Evolutionary conservation across 192 early-diverging fungal genomes (phyloP), one percentile per base, ranked within the genome.

Genomic region (Podila epigama): DNA sequence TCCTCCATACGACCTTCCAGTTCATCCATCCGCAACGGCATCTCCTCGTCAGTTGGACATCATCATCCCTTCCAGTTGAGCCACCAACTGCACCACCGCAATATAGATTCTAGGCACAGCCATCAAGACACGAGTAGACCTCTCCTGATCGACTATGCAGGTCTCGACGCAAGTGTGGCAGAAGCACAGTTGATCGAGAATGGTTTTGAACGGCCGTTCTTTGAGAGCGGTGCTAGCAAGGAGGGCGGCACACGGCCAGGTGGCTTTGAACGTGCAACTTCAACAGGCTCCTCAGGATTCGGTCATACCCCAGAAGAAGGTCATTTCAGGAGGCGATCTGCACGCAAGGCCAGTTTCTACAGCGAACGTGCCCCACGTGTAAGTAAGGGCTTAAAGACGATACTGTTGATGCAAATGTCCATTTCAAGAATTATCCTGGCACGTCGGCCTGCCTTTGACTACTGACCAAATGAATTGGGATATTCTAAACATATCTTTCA

Each of bases 281-380:
- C 72, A 2, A 68, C 50, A 18, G 60, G 52, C 25, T 75, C 72
- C 1, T 61, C 72, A 16, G 33, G 40, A 28, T 2, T 44, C 18
- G 16, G 40, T 39, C n/a, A 22, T 48, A 22, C 44, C n/a, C 4
- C 16, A 0, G 60, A 60, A 0, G 35, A 44, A 12, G 56, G 10
- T 48, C 63, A 34, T 33, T 67, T 75, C 32, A 57, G 60, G 44
- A 67, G 72, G 29, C 51, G 65, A 28, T 75, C 72, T 37, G 72
- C 72, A 12, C 22, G 72, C n/a, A 75, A 75, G 28, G 64, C 72
- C 27, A 67, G 65, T 36, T 75, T 68, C 27, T 75, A 75, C 65
- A 75, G 72, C 22, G 72, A 75, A 53, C 59, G 65, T 51, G 59
- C 72, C 27, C 72, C 72, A 67, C 65, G 72, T 36, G 72, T 75